Conservation (phyloP, 805 yeast species). For the Barnettozyma sucrosica region DNA sequence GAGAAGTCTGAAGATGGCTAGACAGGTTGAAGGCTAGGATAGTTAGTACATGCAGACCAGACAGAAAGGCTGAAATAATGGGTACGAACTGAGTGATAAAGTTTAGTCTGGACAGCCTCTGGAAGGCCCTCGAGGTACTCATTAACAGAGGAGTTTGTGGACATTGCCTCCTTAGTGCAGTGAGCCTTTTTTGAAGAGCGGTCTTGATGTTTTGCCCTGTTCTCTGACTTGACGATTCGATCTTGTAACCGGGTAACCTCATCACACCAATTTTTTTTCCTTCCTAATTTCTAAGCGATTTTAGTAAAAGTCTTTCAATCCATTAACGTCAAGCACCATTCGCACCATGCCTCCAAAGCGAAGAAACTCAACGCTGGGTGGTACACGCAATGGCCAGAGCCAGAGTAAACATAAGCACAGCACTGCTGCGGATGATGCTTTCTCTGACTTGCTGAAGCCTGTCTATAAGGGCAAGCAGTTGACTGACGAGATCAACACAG, state of each 20-base stretch:
- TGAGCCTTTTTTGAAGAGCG: not conserved
- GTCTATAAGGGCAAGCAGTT: conserved; percentile 79
- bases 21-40: conserved; percentile 75
- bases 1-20: conserved; percentile 83
- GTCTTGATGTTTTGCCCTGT: not conserved
- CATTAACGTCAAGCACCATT: not conserved
- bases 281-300: not conserved
- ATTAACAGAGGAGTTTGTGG: conserved; percentile 51
- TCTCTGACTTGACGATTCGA: not conserved
- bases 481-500: conserved; percentile 84
- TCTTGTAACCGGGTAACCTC: conserved; percentile 13
- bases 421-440: conserved; percentile 47
- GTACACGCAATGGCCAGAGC: conserved; percentile 9
- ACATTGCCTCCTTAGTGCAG: conserved; percentile 3
- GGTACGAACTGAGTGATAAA: conserved; percentile 53
- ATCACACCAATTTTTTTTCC: conserved; percentile 4
- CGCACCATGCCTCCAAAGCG: conserved; percentile 21
- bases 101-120: conserved; percentile 72
- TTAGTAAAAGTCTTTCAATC: not conserved
- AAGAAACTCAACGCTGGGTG: conserved; percentile 16
- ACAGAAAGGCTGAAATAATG: not conserved
- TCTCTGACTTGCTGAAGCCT: conserved; percentile 73
- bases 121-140: conserved; percentile 90
- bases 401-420: conserved; percentile 14
- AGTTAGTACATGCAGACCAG: not conserved